Evolutionary conservation across 1,284 basidiomycete species (phyloP), one percentile per base, ranked within the genome.

Genomic region (Boletus semigastroideus): DNA sequence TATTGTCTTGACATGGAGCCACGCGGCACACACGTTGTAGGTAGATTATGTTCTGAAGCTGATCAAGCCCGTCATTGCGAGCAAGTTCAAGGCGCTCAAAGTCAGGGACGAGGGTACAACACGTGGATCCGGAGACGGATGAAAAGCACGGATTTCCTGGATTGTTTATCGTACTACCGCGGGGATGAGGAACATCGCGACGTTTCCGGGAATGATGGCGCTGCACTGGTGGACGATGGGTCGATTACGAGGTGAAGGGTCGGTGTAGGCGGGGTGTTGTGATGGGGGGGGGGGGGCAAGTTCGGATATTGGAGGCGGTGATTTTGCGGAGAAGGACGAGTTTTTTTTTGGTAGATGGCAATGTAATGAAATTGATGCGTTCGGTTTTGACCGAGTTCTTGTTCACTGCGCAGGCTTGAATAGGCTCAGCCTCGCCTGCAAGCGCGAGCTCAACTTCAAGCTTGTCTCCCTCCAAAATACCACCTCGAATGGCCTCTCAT

Each of bases 11-110:
- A 33, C 14, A 14, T 14, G 74, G 10, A 78, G 80, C 60, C 82
- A 81, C 20, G 82, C 81, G 59, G 58, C 73, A 40, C 77, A 77
- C 57, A 71, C 68, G 33, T 47, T n/a, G 67, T 79, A 27, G 78
- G 78, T 75, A 54, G 45, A 58, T 57, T 51, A 39, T 25, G 27
- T 39, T 16, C 22, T 42, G 54, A 34, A n/a, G 33, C 8, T 34
- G 33, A 34, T 34, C 16, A 34, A 34, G n/a, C 33, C 16, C 16
- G 8, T 36, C 27, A 38, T 34, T 34, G 30, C 28, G 9, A 33
- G 49, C 31, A 20, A 30, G 7, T 36, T 36, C 40, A 25, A 48
- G 30, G 30, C 42, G 36, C 42, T 52, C 17, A 25, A 19, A 39
- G 44, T 4, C 34, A 36, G n/a, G 16, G 33, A 34, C 6, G 33